Evolutionary conservation across 345 rosid genomes (phyloP).

Genomic region (Heritiera fomes): DNA sequence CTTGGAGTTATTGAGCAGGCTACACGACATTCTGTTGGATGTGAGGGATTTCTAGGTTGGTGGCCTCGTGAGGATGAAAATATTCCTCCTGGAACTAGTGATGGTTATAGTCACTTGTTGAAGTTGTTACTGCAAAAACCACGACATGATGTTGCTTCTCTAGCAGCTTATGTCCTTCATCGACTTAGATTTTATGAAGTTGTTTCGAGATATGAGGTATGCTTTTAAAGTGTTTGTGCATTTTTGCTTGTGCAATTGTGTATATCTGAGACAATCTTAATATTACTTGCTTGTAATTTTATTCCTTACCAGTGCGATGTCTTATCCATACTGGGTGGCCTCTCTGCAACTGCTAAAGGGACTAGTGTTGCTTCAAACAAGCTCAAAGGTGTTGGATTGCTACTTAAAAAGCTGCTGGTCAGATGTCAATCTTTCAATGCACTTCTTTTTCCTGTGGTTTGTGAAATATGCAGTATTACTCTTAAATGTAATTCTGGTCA

Average conservation of each 20-base stretch:
- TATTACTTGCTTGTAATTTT: conserved; percentile 26
- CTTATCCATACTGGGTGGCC: conserved; percentile 60
- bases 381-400: conserved; percentile 64
- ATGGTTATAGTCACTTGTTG: conserved; percentile 74
- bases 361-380: conserved; percentile 38
- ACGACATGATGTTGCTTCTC: conserved; percentile 80
- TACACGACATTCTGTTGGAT: conserved; percentile 83
- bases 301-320: conserved; percentile 64
- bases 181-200: conserved; percentile 91
- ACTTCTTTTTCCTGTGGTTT: conserved; percentile 18
- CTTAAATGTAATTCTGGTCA: conserved; percentile 19
- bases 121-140: conserved; percentile 79
- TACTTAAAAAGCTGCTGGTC: conserved; percentile 84
- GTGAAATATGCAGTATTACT: conserved; percentile 3
- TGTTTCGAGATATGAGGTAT: conserved; percentile 89
- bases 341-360: conserved; percentile 42
- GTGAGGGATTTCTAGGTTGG: conserved; percentile 95
- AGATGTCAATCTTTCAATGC: conserved; percentile 32
- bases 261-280: conserved; percentile 4
- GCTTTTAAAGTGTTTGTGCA: conserved; percentile 15
- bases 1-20: conserved; percentile 94
- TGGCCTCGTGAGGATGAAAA: conserved; percentile 91
- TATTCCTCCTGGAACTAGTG: conserved; percentile 71
- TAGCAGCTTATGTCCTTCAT: conserved; percentile 73
- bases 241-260: conserved; percentile 10